A percentile compares a stretch with the other conserved stretches of the same genome.
phyloP scores from a whole-genome alignment of 2,329 filamentous ascomycete genomes.

The Scedosporium boydii region DNA sequence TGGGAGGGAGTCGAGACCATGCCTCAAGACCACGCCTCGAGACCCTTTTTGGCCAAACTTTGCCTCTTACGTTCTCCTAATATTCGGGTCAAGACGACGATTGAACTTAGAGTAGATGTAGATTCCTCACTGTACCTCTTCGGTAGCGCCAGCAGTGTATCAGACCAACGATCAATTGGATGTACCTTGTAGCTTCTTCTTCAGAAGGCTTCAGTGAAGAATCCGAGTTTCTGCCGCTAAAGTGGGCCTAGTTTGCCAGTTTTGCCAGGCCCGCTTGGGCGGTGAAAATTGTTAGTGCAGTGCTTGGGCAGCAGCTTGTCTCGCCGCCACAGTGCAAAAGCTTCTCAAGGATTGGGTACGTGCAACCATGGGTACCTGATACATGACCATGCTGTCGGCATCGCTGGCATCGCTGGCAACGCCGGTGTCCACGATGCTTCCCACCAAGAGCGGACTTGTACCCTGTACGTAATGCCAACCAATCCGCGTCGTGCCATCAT shows the following conservation, averaged over 20 bases:
- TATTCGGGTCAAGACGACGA: not conserved
- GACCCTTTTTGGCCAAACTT: too few species aligned
- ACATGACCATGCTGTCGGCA: not conserved
- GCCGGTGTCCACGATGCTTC: not conserved
- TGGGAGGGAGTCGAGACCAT: not conserved
- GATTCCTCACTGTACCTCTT: too few species aligned
- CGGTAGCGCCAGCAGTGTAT: too few species aligned
- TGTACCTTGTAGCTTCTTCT: not conserved
- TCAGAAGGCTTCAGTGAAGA: not conserved
- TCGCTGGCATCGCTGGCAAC: not conserved
- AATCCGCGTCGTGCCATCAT: slow-evolving; percentile 2
- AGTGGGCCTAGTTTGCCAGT: not conserved
- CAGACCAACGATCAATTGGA: too few species aligned
- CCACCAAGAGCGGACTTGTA: not conserved
- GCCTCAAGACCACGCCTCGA: too few species aligned
- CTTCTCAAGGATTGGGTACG: not conserved
- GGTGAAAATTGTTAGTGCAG: not conserved
- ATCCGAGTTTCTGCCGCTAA: not conserved
- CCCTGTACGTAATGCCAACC: not conserved
- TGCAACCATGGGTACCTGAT: not conserved
- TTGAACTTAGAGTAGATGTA: not conserved
- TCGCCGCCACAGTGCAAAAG: not conserved
- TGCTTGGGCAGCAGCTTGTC: not conserved
- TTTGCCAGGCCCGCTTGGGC: not conserved
- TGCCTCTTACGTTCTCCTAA: too few species aligned